Evolutionary conservation across 2,329 filamentous ascomycete genomes (phyloP), one percentile per base, ranked within the genome.

Genomic region (Davidsoniella neocaledoniae): DNA sequence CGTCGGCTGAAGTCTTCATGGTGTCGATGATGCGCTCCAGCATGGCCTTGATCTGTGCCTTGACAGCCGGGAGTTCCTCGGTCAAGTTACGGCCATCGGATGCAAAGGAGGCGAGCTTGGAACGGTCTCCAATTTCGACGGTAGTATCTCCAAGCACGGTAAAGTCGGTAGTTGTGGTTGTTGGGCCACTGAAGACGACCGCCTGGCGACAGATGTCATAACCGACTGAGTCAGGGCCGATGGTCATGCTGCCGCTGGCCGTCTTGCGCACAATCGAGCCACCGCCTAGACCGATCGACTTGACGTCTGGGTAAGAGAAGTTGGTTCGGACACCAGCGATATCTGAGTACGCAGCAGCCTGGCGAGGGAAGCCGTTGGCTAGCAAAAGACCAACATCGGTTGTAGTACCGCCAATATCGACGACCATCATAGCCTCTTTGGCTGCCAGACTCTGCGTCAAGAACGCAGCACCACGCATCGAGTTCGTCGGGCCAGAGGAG

Each of bases 381-480:
- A 77, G 66, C 3, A 83, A 60, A 0, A 79, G 60, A 0, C 79
- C 77, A 9, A 80, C 74, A 55, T 82, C 79, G 0, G 76, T 74
- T 0, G 78, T 82, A 0, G 79, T 83, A 2, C 79, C 78, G 0
- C 79, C 79, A 48, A 83, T 74, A 56, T 83, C 79, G 2, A 81
- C 72, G 0, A 82, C 77, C 64, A 81, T 74, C 43, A 44, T 47
- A 55, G 69, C 62, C 0, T 64, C 61, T 49, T 68, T 62, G 2
- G 61, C 58, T 17, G 58, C 49, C n/a, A 62, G 54, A 3, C 58
- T 58, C 38, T 67, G 63, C 0, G 67, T 64, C 9, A 83, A 62
- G 50, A 79, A 80, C 0, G 77, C 78, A 2, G 77, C 77, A 1
- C 77, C 76, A 48, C 72, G 69, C 66, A 79, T 76, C 50, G 72